Evolutionary conservation across 768 basidiomycete species (phyloP).

Genomic region (Mycena haematopus): DNA sequence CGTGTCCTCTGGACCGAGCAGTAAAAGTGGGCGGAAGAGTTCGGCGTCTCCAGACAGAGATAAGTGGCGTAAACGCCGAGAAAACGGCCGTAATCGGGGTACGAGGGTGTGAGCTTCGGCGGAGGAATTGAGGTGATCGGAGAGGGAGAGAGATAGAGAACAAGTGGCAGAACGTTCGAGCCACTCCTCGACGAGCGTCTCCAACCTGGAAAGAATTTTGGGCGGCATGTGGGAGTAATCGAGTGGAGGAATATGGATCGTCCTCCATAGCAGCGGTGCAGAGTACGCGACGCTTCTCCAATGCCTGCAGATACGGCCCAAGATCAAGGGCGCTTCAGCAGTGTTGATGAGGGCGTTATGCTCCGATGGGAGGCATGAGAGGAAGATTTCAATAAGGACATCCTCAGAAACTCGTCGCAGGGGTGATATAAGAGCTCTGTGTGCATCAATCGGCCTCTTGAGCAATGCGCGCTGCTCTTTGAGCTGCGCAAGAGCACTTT

Average conservation of each 20-base stretch:
- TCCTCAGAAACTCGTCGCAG: constrained; percentile 10
- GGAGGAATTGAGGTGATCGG: background rate
- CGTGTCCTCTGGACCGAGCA: too few relatives aligned
- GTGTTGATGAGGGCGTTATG: constrained; percentile 12
- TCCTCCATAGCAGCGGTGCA: constrained; percentile 13
- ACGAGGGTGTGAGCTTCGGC: too few relatives aligned
- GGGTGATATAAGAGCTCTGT: background rate
- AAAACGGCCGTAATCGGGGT: too few relatives aligned
- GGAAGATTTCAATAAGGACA: constrained; percentile 15
- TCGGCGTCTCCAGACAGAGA: too few relatives aligned
- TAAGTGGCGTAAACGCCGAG: too few relatives aligned
- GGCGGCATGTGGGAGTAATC: background rate
- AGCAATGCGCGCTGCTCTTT: too few relatives aligned
- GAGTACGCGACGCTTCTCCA: constrained; percentile 15
- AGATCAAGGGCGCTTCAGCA: too few relatives aligned
- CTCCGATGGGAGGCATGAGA: constrained; percentile 5
- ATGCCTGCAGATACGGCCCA: constrained; percentile 14
- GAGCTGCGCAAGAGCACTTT: too few relatives aligned
- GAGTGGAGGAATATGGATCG: constrained; percentile 8
- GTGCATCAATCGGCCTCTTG: constrained; percentile 2
- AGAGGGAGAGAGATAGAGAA: background rate
- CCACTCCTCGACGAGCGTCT: background rate
- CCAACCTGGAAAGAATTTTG: background rate
- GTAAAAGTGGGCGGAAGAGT: too few relatives aligned
- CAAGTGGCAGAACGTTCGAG: background rate